phyloP scores from a whole-genome alignment of 768 basidiomycete genomes.

The Polyporus arcularius region DNA sequence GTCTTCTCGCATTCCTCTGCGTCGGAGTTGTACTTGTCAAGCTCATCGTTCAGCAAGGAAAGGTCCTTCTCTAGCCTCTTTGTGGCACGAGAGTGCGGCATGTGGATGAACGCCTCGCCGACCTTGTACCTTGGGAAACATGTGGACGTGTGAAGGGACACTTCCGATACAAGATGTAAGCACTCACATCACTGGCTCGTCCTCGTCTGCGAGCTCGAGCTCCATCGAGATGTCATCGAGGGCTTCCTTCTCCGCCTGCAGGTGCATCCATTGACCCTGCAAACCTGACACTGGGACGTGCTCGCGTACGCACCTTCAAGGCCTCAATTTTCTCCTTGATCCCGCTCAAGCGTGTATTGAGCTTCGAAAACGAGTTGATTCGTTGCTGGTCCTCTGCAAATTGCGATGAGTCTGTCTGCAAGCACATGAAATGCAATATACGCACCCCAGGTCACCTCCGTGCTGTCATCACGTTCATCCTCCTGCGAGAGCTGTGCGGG shows the following conservation, averaged over 20 bases:
- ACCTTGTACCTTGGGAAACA: conserved; percentile 69
- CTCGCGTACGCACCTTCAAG: conserved; percentile 59
- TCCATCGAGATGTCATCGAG: conserved; percentile 88
- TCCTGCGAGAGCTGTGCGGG: conserved; percentile 62
- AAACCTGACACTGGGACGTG: too few species aligned
- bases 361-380: conserved; percentile 90
- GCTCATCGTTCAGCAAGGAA: conserved; percentile 53
- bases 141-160: neutral
- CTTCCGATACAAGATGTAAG: neutral
- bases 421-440: conserved; percentile 4
- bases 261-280: neutral
- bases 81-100: conserved; percentile 67
- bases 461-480: conserved; percentile 73
- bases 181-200: conserved; percentile 72
- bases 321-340: conserved; percentile 71
- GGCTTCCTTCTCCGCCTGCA: conserved; percentile 91
- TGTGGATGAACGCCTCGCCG: conserved; percentile 86
- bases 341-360: conserved; percentile 75
- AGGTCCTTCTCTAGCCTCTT: conserved; percentile 74
- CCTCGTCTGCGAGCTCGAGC: conserved; percentile 87
- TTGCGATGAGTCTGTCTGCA: too few species aligned
- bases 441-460: conserved; percentile 86
- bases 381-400: conserved; percentile 69
- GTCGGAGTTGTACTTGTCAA: conserved; percentile 49
- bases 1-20: conserved; percentile 67